Evolutionary conservation across 495 filamentous ascomycete species (phyloP).

Genomic region (Hypoxylon perforatum): DNA sequence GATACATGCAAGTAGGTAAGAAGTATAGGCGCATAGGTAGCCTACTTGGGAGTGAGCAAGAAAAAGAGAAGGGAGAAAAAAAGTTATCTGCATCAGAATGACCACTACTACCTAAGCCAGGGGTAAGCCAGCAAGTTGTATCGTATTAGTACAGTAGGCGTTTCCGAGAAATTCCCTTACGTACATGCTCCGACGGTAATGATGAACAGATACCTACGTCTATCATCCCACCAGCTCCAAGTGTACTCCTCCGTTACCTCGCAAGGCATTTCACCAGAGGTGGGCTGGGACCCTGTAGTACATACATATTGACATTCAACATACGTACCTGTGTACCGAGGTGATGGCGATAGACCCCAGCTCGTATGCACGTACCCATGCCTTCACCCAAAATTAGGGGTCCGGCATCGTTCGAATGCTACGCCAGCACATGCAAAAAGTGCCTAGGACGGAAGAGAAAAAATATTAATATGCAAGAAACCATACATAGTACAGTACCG

Average conservation of each 20-base stretch:
- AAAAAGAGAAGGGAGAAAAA: slow-evolving; percentile 10
- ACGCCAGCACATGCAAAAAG: slow-evolving; percentile 28
- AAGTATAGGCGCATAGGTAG: no score
- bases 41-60: neutral
- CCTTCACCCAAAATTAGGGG: slow-evolving; percentile 15
- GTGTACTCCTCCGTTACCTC: slow-evolving; percentile 8
- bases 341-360: neutral
- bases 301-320: neutral
- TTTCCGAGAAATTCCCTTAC: neutral
- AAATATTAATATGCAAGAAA: neutral
- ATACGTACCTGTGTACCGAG: neutral
- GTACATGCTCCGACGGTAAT: neutral
- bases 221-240: neutral
- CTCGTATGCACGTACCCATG: neutral
- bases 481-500: neutral
- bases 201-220: neutral
- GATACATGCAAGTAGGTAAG: no score
- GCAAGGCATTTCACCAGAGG: neutral
- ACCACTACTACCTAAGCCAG: no score
- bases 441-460: neutral
- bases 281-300: no score
- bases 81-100: neutral
- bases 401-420: slow-evolving; percentile 12
- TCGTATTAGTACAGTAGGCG: neutral
- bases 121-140: slow-evolving; percentile 5